phyloP scores from a whole-genome alignment of 306 rosid species.

The Alnus glutinosa region DNA sequence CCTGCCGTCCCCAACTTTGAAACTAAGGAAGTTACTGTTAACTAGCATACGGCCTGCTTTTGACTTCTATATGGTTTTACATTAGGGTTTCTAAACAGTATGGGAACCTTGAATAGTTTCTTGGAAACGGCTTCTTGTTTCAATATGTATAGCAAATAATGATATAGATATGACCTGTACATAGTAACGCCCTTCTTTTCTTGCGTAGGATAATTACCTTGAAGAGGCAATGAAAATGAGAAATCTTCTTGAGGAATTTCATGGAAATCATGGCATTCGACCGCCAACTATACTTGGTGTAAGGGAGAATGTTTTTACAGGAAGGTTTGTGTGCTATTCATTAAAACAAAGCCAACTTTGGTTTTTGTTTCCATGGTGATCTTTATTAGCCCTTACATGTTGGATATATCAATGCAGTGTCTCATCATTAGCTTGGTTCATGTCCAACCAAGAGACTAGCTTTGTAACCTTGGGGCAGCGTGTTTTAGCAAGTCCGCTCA shows the following conservation, averaged over 20 bases:
- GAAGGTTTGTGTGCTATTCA: constrained; percentile 65
- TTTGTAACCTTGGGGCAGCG: constrained; percentile 97
- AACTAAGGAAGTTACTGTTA: neutral
- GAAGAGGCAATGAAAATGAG: constrained; percentile 99
- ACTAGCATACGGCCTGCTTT: neutral
- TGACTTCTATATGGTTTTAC: neutral
- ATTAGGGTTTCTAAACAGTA: neutral
- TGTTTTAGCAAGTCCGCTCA: constrained; percentile 84
- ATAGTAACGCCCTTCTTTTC: constrained; percentile 1
- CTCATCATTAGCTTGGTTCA: constrained; percentile 96
- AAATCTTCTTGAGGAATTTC: constrained; percentile 93
- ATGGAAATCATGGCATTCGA: constrained; percentile 68
- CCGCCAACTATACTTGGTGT: constrained; percentile 93
- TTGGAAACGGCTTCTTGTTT: neutral
- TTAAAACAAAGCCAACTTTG: constrained; percentile 17
- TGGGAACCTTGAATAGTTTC: neutral
- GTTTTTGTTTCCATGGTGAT: constrained; percentile 15
- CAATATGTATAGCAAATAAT: neutral
- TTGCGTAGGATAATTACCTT: constrained; percentile 84
- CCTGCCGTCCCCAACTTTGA: too few relatives aligned
- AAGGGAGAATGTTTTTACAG: constrained; percentile 95
- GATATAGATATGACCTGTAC: neutral
- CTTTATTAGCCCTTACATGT: constrained; percentile 29
- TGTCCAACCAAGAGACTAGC: constrained; percentile 99
- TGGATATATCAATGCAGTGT: constrained; percentile 65